Percentiles rank a stretch among this genome's conserved stretches.
Evolutionary conservation across 2,329 filamentous ascomycete genomes (phyloP).

Genomic region (Ophiocordyceps sinensis): DNA sequence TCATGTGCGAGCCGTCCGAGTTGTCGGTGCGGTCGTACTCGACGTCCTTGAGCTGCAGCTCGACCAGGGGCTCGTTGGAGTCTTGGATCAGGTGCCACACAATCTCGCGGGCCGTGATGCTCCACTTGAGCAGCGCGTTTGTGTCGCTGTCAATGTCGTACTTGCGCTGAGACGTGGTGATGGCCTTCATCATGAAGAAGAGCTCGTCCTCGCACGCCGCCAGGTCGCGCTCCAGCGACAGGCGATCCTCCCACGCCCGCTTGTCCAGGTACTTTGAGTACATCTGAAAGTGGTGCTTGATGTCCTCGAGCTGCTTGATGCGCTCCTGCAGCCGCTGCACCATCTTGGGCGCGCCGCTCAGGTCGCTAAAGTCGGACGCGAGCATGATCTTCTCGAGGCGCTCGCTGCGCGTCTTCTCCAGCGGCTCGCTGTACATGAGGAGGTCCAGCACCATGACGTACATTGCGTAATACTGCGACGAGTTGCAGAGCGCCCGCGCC

Average conservation of each 20-base stretch:
- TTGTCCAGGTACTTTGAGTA: constrained; percentile 77
- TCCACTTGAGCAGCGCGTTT: constrained; percentile 76
- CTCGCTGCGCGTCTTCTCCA: constrained; percentile 95
- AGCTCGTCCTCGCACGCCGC: constrained; percentile 87
- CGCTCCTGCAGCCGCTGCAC: constrained; percentile 82
- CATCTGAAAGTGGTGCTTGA: constrained; percentile 91
- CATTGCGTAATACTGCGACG: constrained; percentile 90
- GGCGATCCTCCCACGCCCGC: constrained; percentile 79
- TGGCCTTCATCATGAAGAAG: constrained; percentile 99
- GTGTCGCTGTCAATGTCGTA: constrained; percentile 57
- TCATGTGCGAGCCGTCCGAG: constrained; percentile 90
- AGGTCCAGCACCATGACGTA: constrained; percentile 97
- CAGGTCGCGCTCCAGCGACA: constrained; percentile 80
- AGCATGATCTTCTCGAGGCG: constrained; percentile 97
- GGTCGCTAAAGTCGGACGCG: constrained; percentile 93
- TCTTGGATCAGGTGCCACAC: constrained; percentile 94
- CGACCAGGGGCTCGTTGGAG: constrained; percentile 73
- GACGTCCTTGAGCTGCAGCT: constrained; percentile 82
- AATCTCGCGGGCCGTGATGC: constrained; percentile 85
- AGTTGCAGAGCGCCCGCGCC: constrained; percentile 89
- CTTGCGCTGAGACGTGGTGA: constrained; percentile 87
- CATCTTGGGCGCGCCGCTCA: constrained; percentile 86
- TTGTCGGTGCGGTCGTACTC: constrained; percentile 94
- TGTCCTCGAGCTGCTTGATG: constrained; percentile 86
- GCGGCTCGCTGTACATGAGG: constrained; percentile 85